phyloP scores from a whole-genome alignment of 2,329 filamentous ascomycete genomes.

The Trichoderma semiorbis region DNA sequence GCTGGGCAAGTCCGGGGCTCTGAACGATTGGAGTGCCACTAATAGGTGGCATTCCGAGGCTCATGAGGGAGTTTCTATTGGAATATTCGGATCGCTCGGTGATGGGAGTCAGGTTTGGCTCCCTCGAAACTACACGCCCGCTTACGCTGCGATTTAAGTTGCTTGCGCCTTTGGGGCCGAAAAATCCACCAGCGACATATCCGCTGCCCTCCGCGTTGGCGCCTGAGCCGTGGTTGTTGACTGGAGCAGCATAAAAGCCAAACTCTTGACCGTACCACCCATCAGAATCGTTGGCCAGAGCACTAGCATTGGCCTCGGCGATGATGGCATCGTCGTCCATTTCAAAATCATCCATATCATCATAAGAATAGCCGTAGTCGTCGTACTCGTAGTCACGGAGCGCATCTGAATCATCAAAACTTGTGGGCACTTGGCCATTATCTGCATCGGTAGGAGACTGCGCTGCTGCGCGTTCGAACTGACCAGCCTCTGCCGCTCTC shows the following conservation, averaged over 20 bases:
- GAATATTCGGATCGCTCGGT: constrained; percentile 96
- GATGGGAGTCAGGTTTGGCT: constrained; percentile 93
- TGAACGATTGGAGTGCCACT: constrained; percentile 46
- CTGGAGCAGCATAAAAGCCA: constrained; percentile 77
- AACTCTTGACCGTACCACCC: constrained; percentile 97
- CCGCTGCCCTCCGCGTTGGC: constrained; percentile 43
- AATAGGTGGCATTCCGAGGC: constrained; percentile 47
- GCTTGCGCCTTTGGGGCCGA: constrained; percentile 63
- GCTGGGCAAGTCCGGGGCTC: constrained; percentile 72
- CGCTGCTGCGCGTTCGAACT: constrained; percentile 62
- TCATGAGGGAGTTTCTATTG: constrained; percentile 87
- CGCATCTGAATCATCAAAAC: neutral
- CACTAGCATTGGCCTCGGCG: constrained; percentile 90
- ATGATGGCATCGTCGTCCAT: constrained; percentile 88
- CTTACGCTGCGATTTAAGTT: constrained; percentile 65
- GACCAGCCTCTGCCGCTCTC: constrained; percentile 70
- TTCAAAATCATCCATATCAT: constrained; percentile 64
- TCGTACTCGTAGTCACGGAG: constrained; percentile 43
- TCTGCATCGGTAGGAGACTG: constrained; percentile 33
- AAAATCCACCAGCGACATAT: constrained; percentile 82
- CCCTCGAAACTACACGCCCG: constrained; percentile 69
- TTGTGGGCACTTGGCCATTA: neutral
- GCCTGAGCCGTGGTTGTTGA: constrained; percentile 40
- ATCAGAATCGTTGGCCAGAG: constrained; percentile 84
- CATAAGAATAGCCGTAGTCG: constrained; percentile 53